A percentile compares a stretch with the other conserved stretches of the same genome.
Evolutionary conservation across 768 basidiomycete species (phyloP).

Genomic region (Gautieria morchelliformis): DNA sequence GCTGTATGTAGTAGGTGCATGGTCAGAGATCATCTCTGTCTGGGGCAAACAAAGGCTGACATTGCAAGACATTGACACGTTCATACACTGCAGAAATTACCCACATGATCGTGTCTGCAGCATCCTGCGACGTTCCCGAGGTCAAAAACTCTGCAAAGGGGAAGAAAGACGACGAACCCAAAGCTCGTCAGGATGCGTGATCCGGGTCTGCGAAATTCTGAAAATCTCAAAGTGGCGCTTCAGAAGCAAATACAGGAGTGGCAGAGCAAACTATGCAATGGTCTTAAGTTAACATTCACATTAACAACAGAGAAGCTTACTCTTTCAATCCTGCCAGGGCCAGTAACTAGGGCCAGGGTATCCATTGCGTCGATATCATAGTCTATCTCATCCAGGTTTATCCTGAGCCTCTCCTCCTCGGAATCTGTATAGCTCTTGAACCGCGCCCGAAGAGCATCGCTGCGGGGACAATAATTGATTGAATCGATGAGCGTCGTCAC

Average conservation of each 20-base stretch:
- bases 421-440: slow-evolving; percentile 15
- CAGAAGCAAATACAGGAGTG: slow-evolving; percentile 10
- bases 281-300: background rate
- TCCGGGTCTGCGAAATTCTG: slow-evolving; percentile 16
- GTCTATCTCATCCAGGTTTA: slow-evolving; percentile 16
- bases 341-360: slow-evolving; percentile 19
- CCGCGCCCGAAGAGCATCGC: background rate
- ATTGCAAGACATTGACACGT: slow-evolving; percentile 17
- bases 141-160: too few species aligned
- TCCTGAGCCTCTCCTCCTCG: slow-evolving; percentile 18
- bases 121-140: background rate
- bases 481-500: background rate
- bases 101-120: background rate
- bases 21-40: background rate
- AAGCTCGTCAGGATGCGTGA: slow-evolving; percentile 22
- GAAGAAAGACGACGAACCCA: background rate
- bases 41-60: background rate
- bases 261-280: slow-evolving; percentile 9
- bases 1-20: slow-evolving; percentile 6
- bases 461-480: background rate
- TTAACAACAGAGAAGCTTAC: slow-evolving; percentile 9
- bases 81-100: slow-evolving; percentile 9
- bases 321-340: slow-evolving; percentile 20
- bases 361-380: slow-evolving; percentile 22
- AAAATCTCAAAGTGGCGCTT: slow-evolving; percentile 15